Percentiles rank a stretch among this genome's conserved stretches.
phyloP scores from a whole-genome alignment of 2,329 filamentous ascomycete genomes.

The Hirsutella thompsonii region DNA sequence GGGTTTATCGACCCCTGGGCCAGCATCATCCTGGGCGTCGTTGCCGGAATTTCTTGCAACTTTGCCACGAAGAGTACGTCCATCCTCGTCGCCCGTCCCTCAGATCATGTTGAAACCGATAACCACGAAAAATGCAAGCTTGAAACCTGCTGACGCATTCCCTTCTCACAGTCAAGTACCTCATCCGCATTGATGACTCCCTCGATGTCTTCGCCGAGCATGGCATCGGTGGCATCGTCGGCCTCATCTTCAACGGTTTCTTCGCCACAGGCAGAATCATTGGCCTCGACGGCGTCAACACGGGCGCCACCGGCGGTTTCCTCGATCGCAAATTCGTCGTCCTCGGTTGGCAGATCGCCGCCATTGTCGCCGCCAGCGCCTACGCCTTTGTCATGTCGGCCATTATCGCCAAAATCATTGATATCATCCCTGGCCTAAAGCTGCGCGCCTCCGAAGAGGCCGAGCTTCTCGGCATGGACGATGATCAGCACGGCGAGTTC shows the following conservation, averaged over 20 bases:
- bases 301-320: conserved; percentile 53
- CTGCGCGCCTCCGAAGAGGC: conserved; percentile 72
- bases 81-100: no score
- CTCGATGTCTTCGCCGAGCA: conserved; percentile 64
- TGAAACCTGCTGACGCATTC: neutral
- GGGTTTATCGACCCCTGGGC: conserved; percentile 58
- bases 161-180: conserved; percentile 36
- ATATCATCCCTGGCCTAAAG: conserved; percentile 63
- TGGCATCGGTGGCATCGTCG: conserved; percentile 55
- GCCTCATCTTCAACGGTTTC: conserved; percentile 59
- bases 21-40: conserved; percentile 51
- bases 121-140: no score
- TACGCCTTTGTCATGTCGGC: conserved; percentile 67
- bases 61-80: conserved; percentile 47
- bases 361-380: conserved; percentile 50
- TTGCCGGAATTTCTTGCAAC: conserved; percentile 54
- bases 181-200: conserved; percentile 54
- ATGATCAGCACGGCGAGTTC: conserved; percentile 82
- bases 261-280: conserved; percentile 60
- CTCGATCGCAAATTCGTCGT: conserved; percentile 62
- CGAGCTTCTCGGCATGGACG: conserved; percentile 78
- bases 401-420: conserved; percentile 60
- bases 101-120: no score
- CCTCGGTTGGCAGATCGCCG: conserved; percentile 70
- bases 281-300: conserved; percentile 67